A percentile compares a stretch with the other conserved stretches of the same genome.
Conservation (phyloP, 495 filamentous ascomycete genomes). For the Aspergillus bridgeri region DNA sequence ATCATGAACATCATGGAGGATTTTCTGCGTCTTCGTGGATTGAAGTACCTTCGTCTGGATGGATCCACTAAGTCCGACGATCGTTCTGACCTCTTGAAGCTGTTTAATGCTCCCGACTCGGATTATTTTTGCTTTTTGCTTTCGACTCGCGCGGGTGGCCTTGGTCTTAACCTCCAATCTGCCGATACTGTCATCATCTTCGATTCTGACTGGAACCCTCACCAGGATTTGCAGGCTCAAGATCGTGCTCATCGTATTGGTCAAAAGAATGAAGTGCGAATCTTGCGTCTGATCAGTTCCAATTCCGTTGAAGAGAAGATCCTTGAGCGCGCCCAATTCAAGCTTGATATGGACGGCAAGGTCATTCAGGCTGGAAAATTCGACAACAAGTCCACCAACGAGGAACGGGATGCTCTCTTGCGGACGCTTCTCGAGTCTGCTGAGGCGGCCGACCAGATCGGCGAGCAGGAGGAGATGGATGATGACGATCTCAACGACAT, state of each 20-base stretch:
- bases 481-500: constrained; percentile 95
- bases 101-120: constrained; percentile 86
- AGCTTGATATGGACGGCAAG: constrained; percentile 98
- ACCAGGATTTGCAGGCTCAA: constrained; percentile 98
- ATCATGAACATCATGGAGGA: constrained; percentile 99
- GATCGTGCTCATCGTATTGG: constrained; percentile 99
- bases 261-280: constrained; percentile 98
- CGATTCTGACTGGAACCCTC: constrained; percentile 99
- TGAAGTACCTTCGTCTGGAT: constrained; percentile 87
- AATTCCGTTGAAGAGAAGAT: constrained; percentile 99
- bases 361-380: constrained; percentile 99
- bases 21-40: constrained; percentile 77
- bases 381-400: constrained; percentile 98
- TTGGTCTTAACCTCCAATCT: constrained; percentile 94
- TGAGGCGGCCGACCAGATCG: constrained; percentile 74
- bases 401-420: constrained; percentile 93
- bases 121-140: constrained; percentile 97
- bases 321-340: constrained; percentile 92
- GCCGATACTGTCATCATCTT: constrained; percentile 99
- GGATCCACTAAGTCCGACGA: constrained; percentile 97
- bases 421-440: constrained; percentile 88
- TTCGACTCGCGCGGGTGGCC: constrained; percentile 97
- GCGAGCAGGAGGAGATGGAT: constrained; percentile 87
- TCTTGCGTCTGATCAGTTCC: constrained; percentile 88
- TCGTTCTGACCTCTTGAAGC: constrained; percentile 80